Conservation (phyloP, 257 asterid species). For the Nyctanthes arbortristis region DNA sequence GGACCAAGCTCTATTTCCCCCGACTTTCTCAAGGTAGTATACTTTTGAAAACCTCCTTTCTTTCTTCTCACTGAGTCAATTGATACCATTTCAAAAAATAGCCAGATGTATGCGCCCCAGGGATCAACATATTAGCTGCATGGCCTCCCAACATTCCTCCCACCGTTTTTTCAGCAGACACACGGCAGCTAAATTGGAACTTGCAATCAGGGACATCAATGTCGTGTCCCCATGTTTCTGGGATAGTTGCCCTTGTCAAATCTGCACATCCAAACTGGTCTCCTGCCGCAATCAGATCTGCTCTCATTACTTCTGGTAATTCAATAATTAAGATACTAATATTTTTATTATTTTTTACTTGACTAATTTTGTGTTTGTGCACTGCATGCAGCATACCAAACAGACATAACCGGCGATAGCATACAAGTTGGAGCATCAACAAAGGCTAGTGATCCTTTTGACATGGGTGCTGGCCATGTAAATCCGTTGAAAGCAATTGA, state of each 20-base stretch:
- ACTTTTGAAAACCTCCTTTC: too few relatives aligned
- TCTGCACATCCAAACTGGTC: conserved; percentile 70
- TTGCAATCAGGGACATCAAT: conserved; percentile 68
- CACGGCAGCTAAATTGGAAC: conserved; percentile 39
- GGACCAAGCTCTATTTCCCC: conserved; percentile 69
- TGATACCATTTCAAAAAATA: conserved; percentile 9
- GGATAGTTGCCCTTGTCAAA: conserved; percentile 58
- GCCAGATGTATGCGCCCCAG: conserved; percentile 82
- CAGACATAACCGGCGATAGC: conserved; percentile 34
- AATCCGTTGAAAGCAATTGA: conserved; percentile 56
- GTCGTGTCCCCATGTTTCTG: conserved; percentile 83
- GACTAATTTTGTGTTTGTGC: not conserved
- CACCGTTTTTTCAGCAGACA: conserved; percentile 28
- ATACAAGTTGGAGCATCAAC: conserved; percentile 35
- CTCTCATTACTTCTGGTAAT: conserved; percentile 70
- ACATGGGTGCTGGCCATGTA: conserved; percentile 69
- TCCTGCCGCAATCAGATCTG: conserved; percentile 69
- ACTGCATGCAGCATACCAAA: conserved; percentile 34
- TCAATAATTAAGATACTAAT: not conserved
- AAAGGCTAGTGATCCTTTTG: conserved; percentile 45
- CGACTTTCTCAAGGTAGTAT: conserved; percentile 57
- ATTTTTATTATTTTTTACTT: not conserved
- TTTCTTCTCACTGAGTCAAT: not conserved
- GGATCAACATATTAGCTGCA: conserved; percentile 62
- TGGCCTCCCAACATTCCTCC: conserved; percentile 55